phyloP scores from a whole-genome alignment of 2,329 filamentous ascomycete species.

The Calycina marina region DNA sequence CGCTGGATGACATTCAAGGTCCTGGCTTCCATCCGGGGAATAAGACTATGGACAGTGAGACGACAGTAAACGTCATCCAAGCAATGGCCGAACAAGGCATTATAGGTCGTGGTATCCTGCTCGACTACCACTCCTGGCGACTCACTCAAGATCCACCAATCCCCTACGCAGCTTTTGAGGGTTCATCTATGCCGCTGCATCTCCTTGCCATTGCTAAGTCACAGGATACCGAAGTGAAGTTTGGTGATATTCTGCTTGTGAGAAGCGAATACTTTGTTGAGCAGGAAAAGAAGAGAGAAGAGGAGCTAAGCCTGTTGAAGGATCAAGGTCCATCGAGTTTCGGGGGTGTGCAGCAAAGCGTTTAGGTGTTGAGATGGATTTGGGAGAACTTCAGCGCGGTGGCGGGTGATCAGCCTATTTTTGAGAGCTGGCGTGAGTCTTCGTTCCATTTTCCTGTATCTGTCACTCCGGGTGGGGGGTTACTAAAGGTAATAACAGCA shows the following conservation, averaged over 20 bases:
- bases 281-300: conserved; percentile 21
- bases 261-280: conserved; percentile 24
- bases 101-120: conserved; percentile 36
- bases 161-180: conserved; percentile 24
- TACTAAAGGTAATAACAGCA: too few species aligned
- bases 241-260: conserved; percentile 35
- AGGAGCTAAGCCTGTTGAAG: conserved; percentile 23
- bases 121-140: conserved; percentile 35
- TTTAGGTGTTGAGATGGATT: conserved; percentile 26
- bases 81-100: conserved; percentile 38
- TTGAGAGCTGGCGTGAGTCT: conserved; percentile 24
- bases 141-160: conserved; percentile 24
- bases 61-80: conserved; percentile 29
- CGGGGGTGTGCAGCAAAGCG: conserved; percentile 30
- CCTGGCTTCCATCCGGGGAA: conserved; percentile 8
- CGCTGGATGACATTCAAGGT: conserved; percentile 23
- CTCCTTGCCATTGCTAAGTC: conserved; percentile 28
- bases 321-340: conserved; percentile 26
- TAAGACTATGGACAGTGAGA: conserved; percentile 16
- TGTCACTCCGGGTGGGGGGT: too few species aligned
- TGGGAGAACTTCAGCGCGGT: conserved; percentile 28
- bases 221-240: conserved; percentile 30
- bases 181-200: conserved; percentile 24
- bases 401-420: conserved; percentile 26
- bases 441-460: too few species aligned